Base-by-base conservation (phyloP, 1,284 basidiomycete species). In the Ganoderma sp. region DNA sequence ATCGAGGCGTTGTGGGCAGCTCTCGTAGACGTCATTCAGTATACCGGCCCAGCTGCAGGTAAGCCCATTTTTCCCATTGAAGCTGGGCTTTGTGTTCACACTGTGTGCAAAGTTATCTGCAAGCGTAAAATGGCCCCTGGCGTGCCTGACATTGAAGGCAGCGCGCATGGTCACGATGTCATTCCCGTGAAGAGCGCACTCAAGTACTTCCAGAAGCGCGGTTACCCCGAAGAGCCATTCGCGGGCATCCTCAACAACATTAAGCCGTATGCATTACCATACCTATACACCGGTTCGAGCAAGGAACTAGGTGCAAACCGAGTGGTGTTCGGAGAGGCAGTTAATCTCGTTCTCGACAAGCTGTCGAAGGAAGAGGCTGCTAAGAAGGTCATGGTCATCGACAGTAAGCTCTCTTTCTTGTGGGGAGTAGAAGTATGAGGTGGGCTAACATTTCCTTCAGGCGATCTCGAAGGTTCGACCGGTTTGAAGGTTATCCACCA, bases 71-170 rank as follows among this genome's bases (percentile, higher is more conserved):
- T 8, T 43, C 28, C 5, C 0, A 58, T 54, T n/a, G 39, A 28
- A 28, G 6, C 50, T 63, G 28, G 22, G 28, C 2, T 52, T 67
- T 61, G 37, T 37, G 25, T 60, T 69, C 10, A 70, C 37, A 67
- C 63, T 57, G 61, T 48, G 22, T 37, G 65, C 52, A 2, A 69
- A 88, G 91, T 95, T 48, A 80, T 95, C 63, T 81, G 84, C 67
- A 93, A 94, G 79, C 91, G 93, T 71, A 76, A 81, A 62, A 95
- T 95, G 93, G 92, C 92, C 1, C 91, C 91, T 2, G 93, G 93
- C 32, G 84, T 95, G 69, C 85, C 86, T 25, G 90, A 88, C 72
- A 91, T 95, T 66, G 88, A 95, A 79, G 93, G 93, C 69, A 88
- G 83, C 76, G 80, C 86, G 6, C 91, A 94, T 73, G 93, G 90